Evolutionary conservation across 169 alveolate species (phyloP).

Genomic region (Plasmodium berghei): DNA sequence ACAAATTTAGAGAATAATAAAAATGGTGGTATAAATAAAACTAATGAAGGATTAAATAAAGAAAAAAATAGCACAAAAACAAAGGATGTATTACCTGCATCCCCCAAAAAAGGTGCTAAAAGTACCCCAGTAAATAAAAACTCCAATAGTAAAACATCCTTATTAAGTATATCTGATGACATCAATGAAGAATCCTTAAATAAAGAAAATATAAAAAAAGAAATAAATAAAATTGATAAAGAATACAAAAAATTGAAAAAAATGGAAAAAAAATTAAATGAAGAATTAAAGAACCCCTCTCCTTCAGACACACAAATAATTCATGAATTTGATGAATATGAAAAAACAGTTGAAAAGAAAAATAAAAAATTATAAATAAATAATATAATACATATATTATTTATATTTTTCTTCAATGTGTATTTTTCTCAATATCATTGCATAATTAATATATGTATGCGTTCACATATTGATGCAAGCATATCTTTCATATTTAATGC

Average conservation of each 20-base stretch:
- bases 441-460: no score
- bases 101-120: slow-evolving; percentile 14
- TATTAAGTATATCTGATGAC: slow-evolving; percentile 43
- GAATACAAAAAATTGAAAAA: slow-evolving; percentile 55
- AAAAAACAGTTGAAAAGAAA: slow-evolving; percentile 27
- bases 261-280: slow-evolving; percentile 62
- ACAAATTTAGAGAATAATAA: slow-evolving; percentile 2
- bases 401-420: neutral
- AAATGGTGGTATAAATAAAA: slow-evolving; percentile 2
- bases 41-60: slow-evolving; percentile 8
- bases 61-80: neutral
- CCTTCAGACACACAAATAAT: slow-evolving; percentile 65
- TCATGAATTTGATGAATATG: slow-evolving; percentile 65
- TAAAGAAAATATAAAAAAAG: slow-evolving; percentile 40
- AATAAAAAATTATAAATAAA: slow-evolving; percentile 7
- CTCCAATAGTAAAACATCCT: slow-evolving; percentile 1
- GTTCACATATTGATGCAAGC: no score
- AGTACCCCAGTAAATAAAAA: slow-evolving; percentile 12
- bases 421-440: neutral
- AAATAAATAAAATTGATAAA: slow-evolving; percentile 64
- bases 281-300: slow-evolving; percentile 41
- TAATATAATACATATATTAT: neutral
- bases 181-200: slow-evolving; percentile 22
- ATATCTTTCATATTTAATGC: no score
- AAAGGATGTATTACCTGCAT: neutral